phyloP scores from a whole-genome alignment of 1,284 basidiomycete genomes.

The Ganoderma sinense region DNA sequence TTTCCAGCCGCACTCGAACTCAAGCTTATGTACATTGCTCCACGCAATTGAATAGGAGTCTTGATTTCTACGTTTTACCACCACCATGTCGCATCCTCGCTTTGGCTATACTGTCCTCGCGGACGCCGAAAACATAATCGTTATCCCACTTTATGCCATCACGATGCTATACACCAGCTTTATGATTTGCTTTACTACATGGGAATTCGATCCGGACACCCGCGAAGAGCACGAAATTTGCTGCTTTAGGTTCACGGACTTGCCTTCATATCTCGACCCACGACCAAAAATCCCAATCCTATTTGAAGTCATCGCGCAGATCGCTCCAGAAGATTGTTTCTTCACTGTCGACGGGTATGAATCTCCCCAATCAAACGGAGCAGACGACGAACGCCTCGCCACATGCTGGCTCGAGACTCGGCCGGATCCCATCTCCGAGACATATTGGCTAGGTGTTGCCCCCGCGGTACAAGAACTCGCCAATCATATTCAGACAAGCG shows the following conservation, averaged over 20 bases:
- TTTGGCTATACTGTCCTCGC: not conserved
- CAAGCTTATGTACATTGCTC: too few species aligned
- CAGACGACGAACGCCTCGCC: not conserved
- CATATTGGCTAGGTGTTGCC: not conserved
- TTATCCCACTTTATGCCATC: not conserved
- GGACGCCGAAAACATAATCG: not conserved
- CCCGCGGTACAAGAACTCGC: not conserved
- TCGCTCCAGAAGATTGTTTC: not conserved
- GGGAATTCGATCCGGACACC: not conserved
- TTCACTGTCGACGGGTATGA: not conserved
- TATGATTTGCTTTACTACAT: not conserved
- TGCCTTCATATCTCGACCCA: not conserved
- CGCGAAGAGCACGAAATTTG: not conserved
- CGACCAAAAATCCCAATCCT: not conserved
- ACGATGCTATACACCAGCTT: not conserved
- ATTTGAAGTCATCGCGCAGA: not conserved
- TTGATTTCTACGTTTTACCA: not conserved
- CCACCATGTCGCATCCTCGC: not conserved
- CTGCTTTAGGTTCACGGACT: not conserved
- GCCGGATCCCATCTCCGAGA: not conserved
- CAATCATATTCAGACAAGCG: not conserved
- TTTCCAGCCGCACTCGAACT: too few species aligned
- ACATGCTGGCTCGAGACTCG: not conserved
- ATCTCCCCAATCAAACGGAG: not conserved
- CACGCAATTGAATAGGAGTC: not conserved